Evolutionary conservation across 2,329 filamentous ascomycete genomes (phyloP), one percentile per base, ranked within the genome.

Genomic region (Aspergillus flavus): DNA sequence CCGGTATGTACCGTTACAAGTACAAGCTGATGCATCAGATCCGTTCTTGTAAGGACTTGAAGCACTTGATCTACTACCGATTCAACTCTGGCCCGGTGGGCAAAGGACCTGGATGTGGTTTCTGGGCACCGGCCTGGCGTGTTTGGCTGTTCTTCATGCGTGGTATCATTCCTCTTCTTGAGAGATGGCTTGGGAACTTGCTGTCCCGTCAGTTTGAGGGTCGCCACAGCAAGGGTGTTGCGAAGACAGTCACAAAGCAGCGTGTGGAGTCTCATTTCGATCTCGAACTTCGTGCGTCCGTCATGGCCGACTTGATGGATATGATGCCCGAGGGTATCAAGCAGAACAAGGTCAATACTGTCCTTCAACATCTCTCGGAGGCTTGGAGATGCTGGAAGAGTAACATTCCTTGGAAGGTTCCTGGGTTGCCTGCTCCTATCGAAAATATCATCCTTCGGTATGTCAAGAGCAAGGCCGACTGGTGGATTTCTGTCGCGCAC

Each of bases 251-350:
- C 41, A 99, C 95, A 4, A 99, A 99, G 82, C 95, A 99, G 81
- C 92, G 95, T 81, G 95, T 99, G 6, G 95, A 99, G 76, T 98
- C 95, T 28, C 96, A 99, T 76, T 99, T 97, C 74, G 95, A 99
- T 80, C 85, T 99, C 61, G 95, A 99, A 80, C 88, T 99, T 57
- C 92, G 95, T 73, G 96, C 96, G 19, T 97, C 95, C 0, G 95
- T 99, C 68, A 99, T 99, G 94, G 93, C 94, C 52, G 95, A 99
- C 80, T 84, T 99, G 57, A 97, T 97, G 91, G 95, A 99, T 74
- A 99, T 99, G 96, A 99, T 99, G 95, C 95, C 95, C 0, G 96
- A 99, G 77, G 95, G 95, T 69, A 98, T 99, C 82, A 97, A 97
- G 79, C 95, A 99, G 77, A 99, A 95, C 83, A 99, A 99, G 82